These are phyloP conservation scores for Conticribra weissflogii DNA, from an alignment of 108 stramenopile genomes.

Conservation along the genomic window DNA sequence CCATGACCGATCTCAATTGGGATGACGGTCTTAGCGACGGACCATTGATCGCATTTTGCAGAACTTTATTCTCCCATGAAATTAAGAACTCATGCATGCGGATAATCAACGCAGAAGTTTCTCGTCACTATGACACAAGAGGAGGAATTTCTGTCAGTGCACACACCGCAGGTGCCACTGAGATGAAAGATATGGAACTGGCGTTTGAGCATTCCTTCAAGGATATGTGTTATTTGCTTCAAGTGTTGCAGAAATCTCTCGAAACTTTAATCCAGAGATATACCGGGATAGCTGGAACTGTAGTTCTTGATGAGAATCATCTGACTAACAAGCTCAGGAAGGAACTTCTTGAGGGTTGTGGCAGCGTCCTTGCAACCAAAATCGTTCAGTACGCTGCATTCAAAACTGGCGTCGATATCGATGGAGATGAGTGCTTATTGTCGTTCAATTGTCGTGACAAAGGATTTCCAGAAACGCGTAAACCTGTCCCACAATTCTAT, in stretches of 20 bases:
- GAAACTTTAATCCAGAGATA: slow-evolving; percentile 8
- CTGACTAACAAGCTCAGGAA: slow-evolving; percentile 4
- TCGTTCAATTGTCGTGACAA: background rate
- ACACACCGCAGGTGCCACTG: slow-evolving; percentile 25
- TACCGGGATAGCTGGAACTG: background rate
- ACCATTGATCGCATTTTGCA: slow-evolving; percentile 39
- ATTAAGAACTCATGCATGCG: slow-evolving; percentile 23
- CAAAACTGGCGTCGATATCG: too few relatives aligned
- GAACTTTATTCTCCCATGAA: slow-evolving; percentile 15
- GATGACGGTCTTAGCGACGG: slow-evolving; percentile 21
- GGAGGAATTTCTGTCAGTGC: slow-evolving; percentile 26
- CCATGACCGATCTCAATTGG: background rate
- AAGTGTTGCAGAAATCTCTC: slow-evolving; percentile 28
- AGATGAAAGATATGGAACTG: slow-evolving; percentile 11
- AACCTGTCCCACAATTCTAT: slow-evolving; percentile 2
- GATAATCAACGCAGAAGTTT: slow-evolving; percentile 28
- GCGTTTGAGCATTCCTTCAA: slow-evolving; percentile 32
- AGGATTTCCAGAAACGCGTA: background rate
- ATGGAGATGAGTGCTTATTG: too few relatives aligned
- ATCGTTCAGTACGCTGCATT: too few relatives aligned
- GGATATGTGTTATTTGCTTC: slow-evolving; percentile 35
- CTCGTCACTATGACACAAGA: slow-evolving; percentile 6
- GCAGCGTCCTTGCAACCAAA: too few relatives aligned
- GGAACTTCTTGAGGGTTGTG: too few relatives aligned
- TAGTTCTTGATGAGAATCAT: slow-evolving; percentile 2